A percentile compares a stretch with the other conserved stretches of the same genome.
Conservation (phyloP, 768 basidiomycete species). For the Leccinum pellstonianum region DNA sequence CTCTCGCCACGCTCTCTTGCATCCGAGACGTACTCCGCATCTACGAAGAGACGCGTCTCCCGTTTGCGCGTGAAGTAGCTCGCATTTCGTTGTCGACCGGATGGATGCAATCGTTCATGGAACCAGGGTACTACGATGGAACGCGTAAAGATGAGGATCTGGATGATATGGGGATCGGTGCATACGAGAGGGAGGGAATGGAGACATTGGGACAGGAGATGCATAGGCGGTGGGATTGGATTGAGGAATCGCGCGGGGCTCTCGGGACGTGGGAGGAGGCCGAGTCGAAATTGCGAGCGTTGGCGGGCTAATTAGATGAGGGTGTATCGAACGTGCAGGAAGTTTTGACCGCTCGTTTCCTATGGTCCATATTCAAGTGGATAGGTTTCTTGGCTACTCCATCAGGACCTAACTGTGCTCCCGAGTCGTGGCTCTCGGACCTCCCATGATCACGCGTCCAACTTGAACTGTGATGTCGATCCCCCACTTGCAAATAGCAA, state of each 20-base stretch:
- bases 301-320: neutral
- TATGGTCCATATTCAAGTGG: neutral
- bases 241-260: constrained; percentile 8
- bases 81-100: constrained; percentile 12
- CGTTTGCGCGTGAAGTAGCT: constrained; percentile 15
- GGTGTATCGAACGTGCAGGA: neutral
- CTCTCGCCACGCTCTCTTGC: constrained; percentile 8
- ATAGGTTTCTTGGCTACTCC: neutral
- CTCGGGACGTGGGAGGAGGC: constrained; percentile 20
- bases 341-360: neutral
- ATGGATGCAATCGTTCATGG: constrained; percentile 12
- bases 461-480: too few relatives aligned
- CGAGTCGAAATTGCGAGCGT: constrained; percentile 7
- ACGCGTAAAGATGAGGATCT: constrained; percentile 4
- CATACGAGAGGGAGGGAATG: constrained; percentile 20
- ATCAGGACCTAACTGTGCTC: too few relatives aligned
- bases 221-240: constrained; percentile 13
- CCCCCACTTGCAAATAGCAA: too few relatives aligned
- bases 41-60: constrained; percentile 17
- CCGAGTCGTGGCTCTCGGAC: too few relatives aligned
- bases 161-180: constrained; percentile 10
- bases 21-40: constrained; percentile 7
- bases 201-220: constrained; percentile 15
- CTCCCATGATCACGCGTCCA: too few relatives aligned
- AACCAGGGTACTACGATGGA: constrained; percentile 25